Percentiles rank a stretch among this genome's conserved stretches.
phyloP scores from a whole-genome alignment of 495 filamentous ascomycete genomes.

The Talaromyces nanjingensis region DNA sequence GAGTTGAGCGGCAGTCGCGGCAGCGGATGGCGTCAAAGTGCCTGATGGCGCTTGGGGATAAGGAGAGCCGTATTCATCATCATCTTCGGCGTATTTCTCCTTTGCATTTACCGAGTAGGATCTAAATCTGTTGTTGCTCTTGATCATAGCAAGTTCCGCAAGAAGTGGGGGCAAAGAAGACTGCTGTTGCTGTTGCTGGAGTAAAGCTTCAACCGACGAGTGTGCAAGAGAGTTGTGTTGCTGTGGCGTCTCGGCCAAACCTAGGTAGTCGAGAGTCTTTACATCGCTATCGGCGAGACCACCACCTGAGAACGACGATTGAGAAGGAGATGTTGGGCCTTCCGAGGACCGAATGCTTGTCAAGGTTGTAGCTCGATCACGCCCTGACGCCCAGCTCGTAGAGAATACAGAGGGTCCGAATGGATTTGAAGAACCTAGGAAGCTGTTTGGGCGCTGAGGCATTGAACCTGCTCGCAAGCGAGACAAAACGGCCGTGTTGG shows the following conservation, averaged over 20 bases:
- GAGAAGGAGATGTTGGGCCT: constrained; percentile 77
- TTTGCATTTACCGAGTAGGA: constrained; percentile 99
- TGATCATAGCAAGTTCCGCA: constrained; percentile 70
- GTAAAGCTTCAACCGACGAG: constrained; percentile 33
- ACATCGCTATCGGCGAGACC: constrained; percentile 84
- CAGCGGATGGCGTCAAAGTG: constrained; percentile 64
- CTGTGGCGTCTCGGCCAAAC: constrained; percentile 89
- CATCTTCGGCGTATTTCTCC: constrained; percentile 91
- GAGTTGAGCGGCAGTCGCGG: constrained; percentile 57
- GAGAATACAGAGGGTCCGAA: constrained; percentile 90
- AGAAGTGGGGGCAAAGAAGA: constrained; percentile 61
- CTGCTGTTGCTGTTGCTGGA: constrained; percentile 47
- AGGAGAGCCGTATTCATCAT: constrained; percentile 64
- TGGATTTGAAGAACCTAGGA: constrained; percentile 54
- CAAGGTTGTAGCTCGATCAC: constrained; percentile 77
- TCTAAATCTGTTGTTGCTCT: constrained; percentile 78
- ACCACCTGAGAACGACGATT: constrained; percentile 84
- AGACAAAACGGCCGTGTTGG: constrained; percentile 68
- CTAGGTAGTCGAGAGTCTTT: constrained; percentile 91
- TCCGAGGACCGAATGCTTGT: constrained; percentile 87
- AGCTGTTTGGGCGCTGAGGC: constrained; percentile 71
- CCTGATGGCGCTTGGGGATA: constrained; percentile 58
- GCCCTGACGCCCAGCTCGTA: constrained; percentile 67
- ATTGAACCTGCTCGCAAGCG: constrained; percentile 90
- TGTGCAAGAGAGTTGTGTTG: constrained; percentile 66